Evolutionary conservation across 1,139 yeast species (phyloP), one percentile per base, ranked within the genome.

Genomic region (Nakaseomyces nivariensis): DNA sequence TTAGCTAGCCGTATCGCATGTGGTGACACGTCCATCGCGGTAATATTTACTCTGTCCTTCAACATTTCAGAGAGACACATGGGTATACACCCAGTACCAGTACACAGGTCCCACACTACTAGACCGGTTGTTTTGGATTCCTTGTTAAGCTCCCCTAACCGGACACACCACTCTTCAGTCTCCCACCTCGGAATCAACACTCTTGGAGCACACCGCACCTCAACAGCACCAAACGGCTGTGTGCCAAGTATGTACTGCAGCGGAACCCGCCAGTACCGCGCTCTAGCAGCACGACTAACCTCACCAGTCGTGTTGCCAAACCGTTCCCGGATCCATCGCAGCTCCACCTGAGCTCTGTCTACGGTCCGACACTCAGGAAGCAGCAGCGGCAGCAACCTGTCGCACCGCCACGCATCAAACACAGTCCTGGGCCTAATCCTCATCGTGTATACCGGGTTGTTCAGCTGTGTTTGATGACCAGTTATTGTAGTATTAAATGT

Each of bases 111-210:
- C 5, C 85, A 84, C 13, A n/a, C 13, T 33, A 10, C 7, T n/a
- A 63, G 1, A 54, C 59, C 10, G 71, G 48, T 10, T 36, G 24
- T 36, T 25, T 36, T 29, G 9, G 24, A 2, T 17, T 7, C 25
- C 1, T 36, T 7, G 13, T 79, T 44, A 7, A 61, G 37, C 0
- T 56, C 53, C 0, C 72, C 67, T 32, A 86, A 61, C 50, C 72
- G 72, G 33, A 68, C 37, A 6, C 77, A 72, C 97, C 97, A 90
- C 59, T 88, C 96, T 62, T 92, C 97, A 0, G 98, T 92, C 62
- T 92, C 98, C 85, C 95, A 82, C 47, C 98, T 69, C 0, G 98
- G 98, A 43, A 92, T 89, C 52, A 92, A 69, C 1, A 88, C 97
- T 0, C 81, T 81, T 1, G 72, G 72, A 27, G 67, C 60, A 60